phyloP scores from a whole-genome alignment of 176 grass and related monocot species.

The Elaeis guineensis region DNA sequence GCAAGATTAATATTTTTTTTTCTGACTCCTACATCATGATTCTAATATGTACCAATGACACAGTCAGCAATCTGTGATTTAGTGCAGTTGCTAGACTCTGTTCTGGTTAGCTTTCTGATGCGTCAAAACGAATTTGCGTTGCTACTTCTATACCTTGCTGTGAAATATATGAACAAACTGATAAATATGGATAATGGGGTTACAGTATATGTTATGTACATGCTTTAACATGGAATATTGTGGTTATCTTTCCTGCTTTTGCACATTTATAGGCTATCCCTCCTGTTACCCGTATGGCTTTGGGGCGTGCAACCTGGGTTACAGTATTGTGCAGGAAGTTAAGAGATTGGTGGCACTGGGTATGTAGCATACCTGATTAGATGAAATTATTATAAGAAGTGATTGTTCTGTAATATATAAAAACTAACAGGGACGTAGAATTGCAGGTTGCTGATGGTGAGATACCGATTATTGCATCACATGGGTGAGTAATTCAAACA shows the following conservation, averaged over 20 bases:
- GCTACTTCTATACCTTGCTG: no score
- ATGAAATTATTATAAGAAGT: slow-evolving; percentile 17
- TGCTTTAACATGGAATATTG: not conserved
- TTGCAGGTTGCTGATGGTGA: slow-evolving; percentile 85
- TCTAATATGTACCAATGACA: no score
- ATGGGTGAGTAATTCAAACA: slow-evolving; percentile 52
- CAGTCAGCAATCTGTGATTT: no score
- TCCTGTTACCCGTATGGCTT: slow-evolving; percentile 65
- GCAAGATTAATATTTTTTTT: no score
- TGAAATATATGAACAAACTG: no score
- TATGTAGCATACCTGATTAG: slow-evolving; percentile 24
- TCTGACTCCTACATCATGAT: no score
- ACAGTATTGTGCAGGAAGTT: slow-evolving; percentile 80
- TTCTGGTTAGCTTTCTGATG: no score
- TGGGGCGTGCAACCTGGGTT: slow-evolving; percentile 75
- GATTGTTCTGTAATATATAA: slow-evolving; percentile 24
- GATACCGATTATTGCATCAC: slow-evolving; percentile 70
- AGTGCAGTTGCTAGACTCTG: no score
- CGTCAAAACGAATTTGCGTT: no score
- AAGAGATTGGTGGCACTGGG: slow-evolving; percentile 97
- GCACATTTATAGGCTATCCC: slow-evolving; percentile 64
- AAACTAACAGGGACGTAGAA: slow-evolving; percentile 14
- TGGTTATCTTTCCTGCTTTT: slow-evolving; percentile 15
- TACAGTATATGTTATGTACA: no score
- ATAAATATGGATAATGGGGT: no score